Conservation (phyloP, 2,329 filamentous ascomycete genomes). For the Colletotrichum siamense region DNA sequence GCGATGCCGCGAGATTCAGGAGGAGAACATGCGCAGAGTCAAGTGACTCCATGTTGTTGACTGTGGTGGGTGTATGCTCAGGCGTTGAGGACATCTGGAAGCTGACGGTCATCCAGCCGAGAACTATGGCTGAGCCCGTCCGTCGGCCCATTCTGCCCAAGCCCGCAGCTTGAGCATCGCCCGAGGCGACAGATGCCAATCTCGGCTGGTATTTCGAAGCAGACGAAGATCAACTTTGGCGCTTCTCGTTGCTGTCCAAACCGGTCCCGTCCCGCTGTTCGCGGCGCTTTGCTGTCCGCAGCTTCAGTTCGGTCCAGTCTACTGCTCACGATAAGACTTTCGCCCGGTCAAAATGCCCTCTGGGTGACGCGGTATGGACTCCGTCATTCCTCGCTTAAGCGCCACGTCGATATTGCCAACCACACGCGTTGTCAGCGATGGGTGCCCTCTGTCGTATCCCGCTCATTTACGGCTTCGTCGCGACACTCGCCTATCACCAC, state of each 20-base stretch:
- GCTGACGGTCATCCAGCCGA: neutral
- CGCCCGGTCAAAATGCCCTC: neutral
- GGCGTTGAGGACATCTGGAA: neutral
- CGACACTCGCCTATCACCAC: neutral
- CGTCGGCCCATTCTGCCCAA: neutral
- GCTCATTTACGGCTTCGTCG: neutral
- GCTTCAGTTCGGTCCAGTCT: neutral
- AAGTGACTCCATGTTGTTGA: constrained; percentile 10
- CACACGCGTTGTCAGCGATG: neutral
- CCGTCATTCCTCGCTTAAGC: neutral
- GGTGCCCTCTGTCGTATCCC: neutral
- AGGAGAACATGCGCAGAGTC: constrained; percentile 1
- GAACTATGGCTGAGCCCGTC: neutral
- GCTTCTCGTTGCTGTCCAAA: neutral
- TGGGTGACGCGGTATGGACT: neutral
- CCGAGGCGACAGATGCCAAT: neutral
- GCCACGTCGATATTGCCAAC: neutral
- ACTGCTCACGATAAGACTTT: neutral
- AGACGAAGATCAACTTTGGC: neutral
- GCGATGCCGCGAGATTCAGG: neutral
- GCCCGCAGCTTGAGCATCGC: neutral
- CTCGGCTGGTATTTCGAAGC: neutral
- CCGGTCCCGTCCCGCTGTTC: neutral
- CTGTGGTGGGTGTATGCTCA: neutral
- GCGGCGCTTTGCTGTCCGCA: constrained; percentile 7